Base-by-base conservation (phyloP, 352 stramenopile genomes). In the Blastocystis sp. region DNA sequence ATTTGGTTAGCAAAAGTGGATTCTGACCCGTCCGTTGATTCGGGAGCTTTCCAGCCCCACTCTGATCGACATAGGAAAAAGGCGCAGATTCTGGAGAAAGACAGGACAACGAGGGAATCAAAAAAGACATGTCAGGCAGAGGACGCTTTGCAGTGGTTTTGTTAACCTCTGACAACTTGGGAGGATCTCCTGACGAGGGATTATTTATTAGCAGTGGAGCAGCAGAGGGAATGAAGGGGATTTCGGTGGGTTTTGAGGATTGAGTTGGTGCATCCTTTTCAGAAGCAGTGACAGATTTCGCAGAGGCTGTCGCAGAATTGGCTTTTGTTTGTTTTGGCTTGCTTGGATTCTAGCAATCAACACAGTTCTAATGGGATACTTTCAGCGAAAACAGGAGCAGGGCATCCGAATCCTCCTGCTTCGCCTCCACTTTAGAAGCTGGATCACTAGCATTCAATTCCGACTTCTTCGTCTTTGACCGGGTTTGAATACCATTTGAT, bases 111-210 rank as follows among this genome's bases (percentile, higher is more conserved):
- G 73, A 55, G 20, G 73, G 73, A 69, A 85, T 85, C n/a, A 85
- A 43, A 30, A 69, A 66, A 2, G 73, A 66, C 73, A 85, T 85
- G 56, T 85, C 53, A 13, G 59, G 73, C 7, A 66, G 55, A 7
- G 73, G 39, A 45, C 73, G 54, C 56, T 66, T 68, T 9, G 41
- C 2, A 2, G 50, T 26, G 39, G 73, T 13, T 16, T 50, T 50
- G 11, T 18, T 20, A 5, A 24, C 34, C 20, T 66, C n/a, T 18
- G 45, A 39, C 16, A 18, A 24, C 30, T 68, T 64, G 4, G 73
- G 73, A 16, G 54, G 50, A 13, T 85, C 43, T 11, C 73, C 73
- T n/a, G 54, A 66, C 11, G 73, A 39, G 0, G 73, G 73, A 30
- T 68, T 68, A 55, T 85, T 56, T 6, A n/a, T 45, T 16, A 68